Conservation (phyloP, 225 moss, liverwort and hornwort species). For the Antitrichia curtipendula region DNA sequence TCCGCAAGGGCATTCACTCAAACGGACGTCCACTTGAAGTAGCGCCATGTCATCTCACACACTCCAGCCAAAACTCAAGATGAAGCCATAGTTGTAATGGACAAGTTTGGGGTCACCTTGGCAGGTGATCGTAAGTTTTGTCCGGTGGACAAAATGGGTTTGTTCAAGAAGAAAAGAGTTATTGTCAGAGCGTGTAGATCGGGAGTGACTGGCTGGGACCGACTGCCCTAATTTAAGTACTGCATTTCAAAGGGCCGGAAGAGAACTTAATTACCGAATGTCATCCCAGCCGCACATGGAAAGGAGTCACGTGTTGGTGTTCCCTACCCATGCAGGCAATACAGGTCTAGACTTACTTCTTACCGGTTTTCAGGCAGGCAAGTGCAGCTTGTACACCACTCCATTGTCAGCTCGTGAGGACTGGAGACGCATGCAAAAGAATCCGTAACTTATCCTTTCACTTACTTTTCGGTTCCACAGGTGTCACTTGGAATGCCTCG, state of each 20-base stretch:
- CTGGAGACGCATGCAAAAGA: neutral
- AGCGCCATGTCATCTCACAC: too few relatives aligned
- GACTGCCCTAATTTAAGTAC: neutral
- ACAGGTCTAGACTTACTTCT: neutral
- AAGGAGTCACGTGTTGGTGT: neutral
- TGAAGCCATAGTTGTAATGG: too few relatives aligned
- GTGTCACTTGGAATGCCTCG: neutral
- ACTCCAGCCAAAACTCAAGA: too few relatives aligned
- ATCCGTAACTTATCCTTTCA: neutral
- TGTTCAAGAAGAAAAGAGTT: too few relatives aligned
- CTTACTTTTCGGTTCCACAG: neutral
- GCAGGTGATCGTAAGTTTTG: too few relatives aligned
- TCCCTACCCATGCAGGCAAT: neutral
- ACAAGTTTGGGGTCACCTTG: too few relatives aligned
- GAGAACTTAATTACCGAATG: neutral
- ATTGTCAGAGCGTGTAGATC: neutral
- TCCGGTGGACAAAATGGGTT: too few relatives aligned
- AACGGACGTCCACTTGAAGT: too few relatives aligned
- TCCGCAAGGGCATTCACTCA: too few relatives aligned
- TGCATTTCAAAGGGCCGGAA: neutral
- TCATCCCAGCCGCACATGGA: neutral
- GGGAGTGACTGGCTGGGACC: neutral
- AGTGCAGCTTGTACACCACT: neutral
- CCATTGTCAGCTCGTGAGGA: neutral
- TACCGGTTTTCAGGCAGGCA: neutral